Evolutionary conservation across 805 yeast genomes (phyloP), one percentile per base, ranked within the genome.

Genomic region (Kodamaea neixiangensis): DNA sequence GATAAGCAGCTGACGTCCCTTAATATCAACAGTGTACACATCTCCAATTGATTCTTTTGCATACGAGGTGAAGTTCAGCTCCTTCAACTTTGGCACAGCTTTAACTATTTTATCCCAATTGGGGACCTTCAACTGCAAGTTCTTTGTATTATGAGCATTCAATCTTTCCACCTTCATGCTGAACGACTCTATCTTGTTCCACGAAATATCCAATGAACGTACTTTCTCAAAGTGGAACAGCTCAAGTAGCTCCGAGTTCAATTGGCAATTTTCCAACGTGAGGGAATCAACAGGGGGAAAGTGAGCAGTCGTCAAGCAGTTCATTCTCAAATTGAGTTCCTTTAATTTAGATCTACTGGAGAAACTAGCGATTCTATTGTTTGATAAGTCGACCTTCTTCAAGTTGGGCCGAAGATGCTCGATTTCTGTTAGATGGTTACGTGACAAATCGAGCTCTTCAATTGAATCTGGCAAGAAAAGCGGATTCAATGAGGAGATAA

Each of bases 181-280:
- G 13, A 37, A 15, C 19, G 41, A 37, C 41, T 37, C 41, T 15
- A 37, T 37, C 41, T 37, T 37, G 20, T 37, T 37, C 41, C 41
- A 37, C n/a, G 41, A 37, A 37, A 37, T 19, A 37, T 37, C 41
- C 20, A 37, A 37, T 15, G 41, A 15, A 5, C 19, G 21, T 17
- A 37, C 41, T 37, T 37, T 10, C 6, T 17, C 41, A 18, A 37
- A 37, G 13, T 37, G 41, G 11, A 37, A 37, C 21, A 5, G 41
- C 20, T 37, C 21, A 37, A 37, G 41, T 13, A 37, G 15, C 41
- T 37, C 13, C 3, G 41, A 15, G 11, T 37, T 37, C 21, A 37
- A 37, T 19, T 37, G 41, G 21, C 41, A 37, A 19, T 37, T 37
- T 13, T 37, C 41, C 20, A 37, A 37, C 6, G 15, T 17, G 5